Conservation (phyloP, 2,329 filamentous ascomycete species). For the Fusarium marasasianum region DNA sequence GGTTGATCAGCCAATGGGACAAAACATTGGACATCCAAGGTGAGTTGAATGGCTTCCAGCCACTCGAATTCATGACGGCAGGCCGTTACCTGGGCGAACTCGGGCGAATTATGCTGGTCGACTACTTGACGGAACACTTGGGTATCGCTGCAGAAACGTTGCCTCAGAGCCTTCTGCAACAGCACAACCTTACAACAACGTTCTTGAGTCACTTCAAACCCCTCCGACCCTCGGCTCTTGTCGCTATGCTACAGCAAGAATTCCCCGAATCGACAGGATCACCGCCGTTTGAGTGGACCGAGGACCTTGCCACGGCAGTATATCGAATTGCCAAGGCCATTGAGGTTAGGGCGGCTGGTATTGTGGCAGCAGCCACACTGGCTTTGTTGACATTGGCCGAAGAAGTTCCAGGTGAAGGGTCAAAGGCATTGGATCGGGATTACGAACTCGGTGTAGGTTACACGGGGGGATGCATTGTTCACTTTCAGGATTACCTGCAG, state of each 20-base stretch:
- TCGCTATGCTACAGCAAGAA: constrained; percentile 59
- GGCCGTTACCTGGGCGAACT: constrained; percentile 82
- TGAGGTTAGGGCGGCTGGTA: constrained; percentile 75
- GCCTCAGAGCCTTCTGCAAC: constrained; percentile 63
- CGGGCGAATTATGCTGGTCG: constrained; percentile 73
- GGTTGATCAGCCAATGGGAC: constrained; percentile 78
- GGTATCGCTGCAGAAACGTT: constrained; percentile 55
- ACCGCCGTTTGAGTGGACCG: constrained; percentile 69
- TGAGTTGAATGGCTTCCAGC: constrained; percentile 79
- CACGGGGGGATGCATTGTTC: constrained; percentile 82
- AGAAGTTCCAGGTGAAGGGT: constrained; percentile 62
- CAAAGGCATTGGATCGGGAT: constrained; percentile 27
- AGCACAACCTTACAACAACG: constrained; percentile 74
- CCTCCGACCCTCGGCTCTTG: constrained; percentile 53
- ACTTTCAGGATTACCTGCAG: constrained; percentile 77
- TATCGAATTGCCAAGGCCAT: constrained; percentile 76
- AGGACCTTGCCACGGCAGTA: constrained; percentile 65
- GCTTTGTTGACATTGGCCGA: constrained; percentile 75
- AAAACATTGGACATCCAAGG: constrained; percentile 70
- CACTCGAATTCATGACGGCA: constrained; percentile 85
- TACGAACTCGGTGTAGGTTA: constrained; percentile 78
- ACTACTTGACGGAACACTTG: constrained; percentile 64
- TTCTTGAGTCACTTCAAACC: constrained; percentile 78
- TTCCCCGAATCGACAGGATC: constrained; percentile 60
- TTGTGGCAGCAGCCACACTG: constrained; percentile 77